A percentile compares a stretch with the other conserved stretches of the same genome.
phyloP scores from a whole-genome alignment of 768 basidiomycete species.

The Mycena alexandri region DNA sequence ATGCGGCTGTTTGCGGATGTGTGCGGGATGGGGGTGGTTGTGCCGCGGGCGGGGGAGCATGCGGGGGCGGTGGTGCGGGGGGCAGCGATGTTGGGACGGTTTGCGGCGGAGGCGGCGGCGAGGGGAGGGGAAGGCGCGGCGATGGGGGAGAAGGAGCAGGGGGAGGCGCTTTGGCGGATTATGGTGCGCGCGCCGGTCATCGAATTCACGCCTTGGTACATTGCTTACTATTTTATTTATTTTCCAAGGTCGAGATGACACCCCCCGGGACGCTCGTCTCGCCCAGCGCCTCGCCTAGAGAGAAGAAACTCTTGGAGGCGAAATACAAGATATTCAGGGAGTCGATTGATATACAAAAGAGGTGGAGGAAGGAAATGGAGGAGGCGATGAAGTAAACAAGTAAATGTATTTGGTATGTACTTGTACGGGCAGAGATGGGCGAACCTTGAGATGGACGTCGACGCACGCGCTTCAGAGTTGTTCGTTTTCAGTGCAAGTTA shows the following conservation, averaged over 20 bases:
- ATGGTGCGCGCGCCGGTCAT: constrained; percentile 84
- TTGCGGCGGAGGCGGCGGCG: constrained; percentile 73
- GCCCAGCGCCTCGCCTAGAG: constrained; percentile 71
- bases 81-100: constrained; percentile 92
- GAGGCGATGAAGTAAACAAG: constrained; percentile 53
- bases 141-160: constrained; percentile 60
- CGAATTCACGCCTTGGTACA: not conserved
- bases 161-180: constrained; percentile 86
- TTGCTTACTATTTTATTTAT: constrained; percentile 8
- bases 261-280: constrained; percentile 79
- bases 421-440: too few relatives aligned
- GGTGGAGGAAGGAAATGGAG: constrained; percentile 87
- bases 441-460: too few relatives aligned
- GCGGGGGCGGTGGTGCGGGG: constrained; percentile 91
- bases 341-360: constrained; percentile 87
- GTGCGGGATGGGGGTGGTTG: constrained; percentile 84
- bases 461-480: too few relatives aligned
- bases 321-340: constrained; percentile 97
- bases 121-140: constrained; percentile 46
- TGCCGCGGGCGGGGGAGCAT: constrained; percentile 71
- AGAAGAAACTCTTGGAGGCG: constrained; percentile 83
- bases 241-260: constrained; percentile 88
- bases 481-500: too few relatives aligned
- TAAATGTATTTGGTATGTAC: not conserved
- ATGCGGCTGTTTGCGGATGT: constrained; percentile 93